Evolutionary conservation across 2,329 filamentous ascomycete genomes (phyloP).

Genomic region (Fusarium kyushuense): DNA sequence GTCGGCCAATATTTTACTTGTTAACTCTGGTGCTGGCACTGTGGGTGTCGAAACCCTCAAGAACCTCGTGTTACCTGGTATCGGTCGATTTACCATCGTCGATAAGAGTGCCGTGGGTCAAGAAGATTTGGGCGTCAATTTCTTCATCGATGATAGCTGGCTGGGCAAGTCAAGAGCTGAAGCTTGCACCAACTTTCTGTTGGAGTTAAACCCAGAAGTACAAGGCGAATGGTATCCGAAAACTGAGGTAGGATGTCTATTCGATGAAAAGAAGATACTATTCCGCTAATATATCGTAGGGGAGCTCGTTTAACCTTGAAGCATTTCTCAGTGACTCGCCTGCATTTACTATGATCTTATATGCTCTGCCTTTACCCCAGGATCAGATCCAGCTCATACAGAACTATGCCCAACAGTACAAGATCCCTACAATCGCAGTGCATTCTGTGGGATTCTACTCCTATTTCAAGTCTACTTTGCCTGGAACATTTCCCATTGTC

Average conservation of each 20-base stretch:
- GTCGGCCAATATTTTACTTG: constrained; percentile 87
- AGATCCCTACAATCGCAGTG: constrained; percentile 82
- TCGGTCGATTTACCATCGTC: constrained; percentile 91
- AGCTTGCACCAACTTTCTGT: constrained; percentile 79
- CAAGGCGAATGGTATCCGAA: constrained; percentile 76
- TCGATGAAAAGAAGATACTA: neutral
- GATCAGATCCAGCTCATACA: constrained; percentile 61
- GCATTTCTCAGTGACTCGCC: constrained; percentile 56
- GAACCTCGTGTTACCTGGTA: constrained; percentile 94
- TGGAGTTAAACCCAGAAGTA: constrained; percentile 94
- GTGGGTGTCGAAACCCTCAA: constrained; percentile 93
- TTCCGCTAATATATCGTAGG: constrained; percentile 25
- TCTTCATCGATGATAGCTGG: constrained; percentile 87
- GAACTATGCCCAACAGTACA: constrained; percentile 63
- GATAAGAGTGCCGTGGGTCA: constrained; percentile 83
- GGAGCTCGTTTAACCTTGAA: constrained; percentile 54
- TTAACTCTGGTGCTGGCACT: constrained; percentile 89
- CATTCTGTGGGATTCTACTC: constrained; percentile 95
- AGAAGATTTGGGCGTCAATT: constrained; percentile 92
- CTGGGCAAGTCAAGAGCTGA: constrained; percentile 83
- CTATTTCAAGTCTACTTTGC: constrained; percentile 83
- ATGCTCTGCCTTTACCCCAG: constrained; percentile 62
- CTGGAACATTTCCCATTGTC: constrained; percentile 87
- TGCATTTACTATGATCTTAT: constrained; percentile 66
- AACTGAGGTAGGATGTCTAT: constrained; percentile 47